phyloP scores from a whole-genome alignment of 2,329 filamentous ascomycete species.

The Xylaria sp. region DNA sequence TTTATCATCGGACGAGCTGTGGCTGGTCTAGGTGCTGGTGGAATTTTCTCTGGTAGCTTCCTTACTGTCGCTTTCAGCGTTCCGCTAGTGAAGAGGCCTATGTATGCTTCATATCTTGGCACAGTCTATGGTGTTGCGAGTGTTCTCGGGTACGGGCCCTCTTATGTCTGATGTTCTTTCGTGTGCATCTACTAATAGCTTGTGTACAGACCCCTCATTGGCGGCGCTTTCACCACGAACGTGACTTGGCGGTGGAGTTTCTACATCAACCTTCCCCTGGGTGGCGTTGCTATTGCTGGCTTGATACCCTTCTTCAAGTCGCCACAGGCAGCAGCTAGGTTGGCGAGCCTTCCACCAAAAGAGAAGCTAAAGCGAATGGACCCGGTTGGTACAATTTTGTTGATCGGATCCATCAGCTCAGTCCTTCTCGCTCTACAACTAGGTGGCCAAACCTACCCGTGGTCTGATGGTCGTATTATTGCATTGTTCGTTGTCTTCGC shows the following conservation, averaged over 20 bases:
- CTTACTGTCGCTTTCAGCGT: conserved; percentile 8
- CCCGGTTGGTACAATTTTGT: neutral
- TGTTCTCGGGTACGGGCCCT: neutral
- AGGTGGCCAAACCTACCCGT: conserved; percentile 9
- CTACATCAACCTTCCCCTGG: conserved; percentile 2
- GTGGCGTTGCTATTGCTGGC: neutral
- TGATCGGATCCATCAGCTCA: conserved; percentile 4
- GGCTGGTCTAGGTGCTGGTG: conserved; percentile 4
- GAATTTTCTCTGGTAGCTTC: conserved; percentile 9
- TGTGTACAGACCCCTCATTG: neutral
- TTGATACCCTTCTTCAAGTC: conserved; percentile 7
- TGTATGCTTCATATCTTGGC: conserved; percentile 1
- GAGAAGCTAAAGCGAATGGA: conserved; percentile 11
- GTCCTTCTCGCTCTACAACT: conserved; percentile 5
- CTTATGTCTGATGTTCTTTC: neutral
- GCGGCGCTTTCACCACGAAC: neutral
- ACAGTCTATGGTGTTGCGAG: conserved; percentile 2
- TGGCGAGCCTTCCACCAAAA: neutral
- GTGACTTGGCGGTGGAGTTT: conserved; percentile 9
- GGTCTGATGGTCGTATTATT: conserved; percentile 2
- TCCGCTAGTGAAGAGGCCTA: neutral
- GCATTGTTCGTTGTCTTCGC: conserved; percentile 1
- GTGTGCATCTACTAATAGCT: neutral
- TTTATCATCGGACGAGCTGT: conserved; percentile 13
- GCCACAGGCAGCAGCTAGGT: neutral